phyloP scores from a whole-genome alignment of 768 basidiomycete species.

The Asterophora parasitica region DNA sequence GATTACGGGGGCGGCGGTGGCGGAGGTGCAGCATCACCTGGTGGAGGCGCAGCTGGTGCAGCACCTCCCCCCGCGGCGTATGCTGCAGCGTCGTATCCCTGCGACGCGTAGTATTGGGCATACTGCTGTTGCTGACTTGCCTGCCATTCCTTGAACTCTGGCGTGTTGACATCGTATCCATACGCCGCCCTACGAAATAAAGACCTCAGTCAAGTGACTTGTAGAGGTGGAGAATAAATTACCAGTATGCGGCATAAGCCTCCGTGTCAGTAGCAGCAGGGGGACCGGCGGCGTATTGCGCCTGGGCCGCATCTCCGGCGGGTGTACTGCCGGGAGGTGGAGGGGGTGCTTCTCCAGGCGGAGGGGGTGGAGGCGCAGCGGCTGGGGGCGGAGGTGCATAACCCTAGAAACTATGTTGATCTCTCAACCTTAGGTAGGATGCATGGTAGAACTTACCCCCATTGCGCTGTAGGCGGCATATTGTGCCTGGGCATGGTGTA shows the following conservation, averaged over 20 bases:
- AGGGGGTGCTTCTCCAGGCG: slow-evolving; percentile 43
- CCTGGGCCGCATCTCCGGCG: slow-evolving; percentile 39
- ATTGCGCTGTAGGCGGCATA: slow-evolving; percentile 71
- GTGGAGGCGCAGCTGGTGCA: slow-evolving; percentile 15
- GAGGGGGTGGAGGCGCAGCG: slow-evolving; percentile 50
- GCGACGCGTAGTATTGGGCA: slow-evolving; percentile 63
- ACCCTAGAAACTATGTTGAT: slow-evolving; percentile 24
- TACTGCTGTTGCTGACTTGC: slow-evolving; percentile 72
- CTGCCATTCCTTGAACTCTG: slow-evolving; percentile 79
- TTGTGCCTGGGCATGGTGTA: slow-evolving; percentile 78
- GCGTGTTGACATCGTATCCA: slow-evolving; percentile 81
- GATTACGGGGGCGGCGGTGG: slow-evolving; percentile 30
- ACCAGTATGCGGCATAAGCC: slow-evolving; percentile 61
- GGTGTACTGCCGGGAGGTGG: slow-evolving; percentile 43
- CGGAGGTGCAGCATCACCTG: slow-evolving; percentile 28
- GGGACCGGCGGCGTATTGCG: slow-evolving; percentile 32
- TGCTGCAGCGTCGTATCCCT: slow-evolving; percentile 38
- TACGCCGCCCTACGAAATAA: slow-evolving; percentile 61
- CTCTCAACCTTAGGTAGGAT: neutral
- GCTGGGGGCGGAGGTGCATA: slow-evolving; percentile 48
- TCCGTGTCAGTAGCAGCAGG: slow-evolving; percentile 42
- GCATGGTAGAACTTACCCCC: slow-evolving; percentile 36
- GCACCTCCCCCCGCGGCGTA: slow-evolving; percentile 10
- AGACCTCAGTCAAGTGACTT: neutral
- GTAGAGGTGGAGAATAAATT: slow-evolving; percentile 20